These are phyloP conservation scores for Oryza meyeriana DNA, from an alignment of 176 grass and related monocot species.

Conservation along the genomic window DNA sequence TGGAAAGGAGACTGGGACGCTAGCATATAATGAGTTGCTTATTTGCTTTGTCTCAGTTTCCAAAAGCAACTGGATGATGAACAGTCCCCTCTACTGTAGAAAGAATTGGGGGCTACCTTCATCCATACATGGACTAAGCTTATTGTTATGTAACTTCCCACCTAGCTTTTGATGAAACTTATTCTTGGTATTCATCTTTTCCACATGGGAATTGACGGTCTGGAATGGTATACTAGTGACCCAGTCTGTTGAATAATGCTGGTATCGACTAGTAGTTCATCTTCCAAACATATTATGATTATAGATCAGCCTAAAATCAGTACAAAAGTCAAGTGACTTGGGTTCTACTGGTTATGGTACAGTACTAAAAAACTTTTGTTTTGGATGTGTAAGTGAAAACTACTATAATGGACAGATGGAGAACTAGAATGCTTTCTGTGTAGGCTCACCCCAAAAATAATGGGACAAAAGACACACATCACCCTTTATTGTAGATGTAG, in stretches of 20 bases:
- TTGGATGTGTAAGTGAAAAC: not conserved
- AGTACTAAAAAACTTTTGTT: not conserved
- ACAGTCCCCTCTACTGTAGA: slow-evolving; percentile 58
- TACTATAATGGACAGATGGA: not conserved
- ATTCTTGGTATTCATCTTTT: slow-evolving; percentile 13
- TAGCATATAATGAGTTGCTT: slow-evolving; percentile 48
- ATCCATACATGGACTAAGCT: slow-evolving; percentile 17
- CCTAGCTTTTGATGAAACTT: not conserved
- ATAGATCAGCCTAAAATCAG: not conserved
- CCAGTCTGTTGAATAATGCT: not conserved
- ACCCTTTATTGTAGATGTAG: not conserved
- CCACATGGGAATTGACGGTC: not conserved
- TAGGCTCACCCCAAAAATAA: slow-evolving; percentile 13
- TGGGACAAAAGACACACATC: slow-evolving; percentile 18
- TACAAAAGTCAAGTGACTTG: not conserved
- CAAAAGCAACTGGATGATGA: slow-evolving; percentile 62
- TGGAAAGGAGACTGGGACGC: slow-evolving; percentile 32
- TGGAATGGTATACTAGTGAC: not conserved
- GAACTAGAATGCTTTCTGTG: slow-evolving; percentile 18
- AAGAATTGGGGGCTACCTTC: slow-evolving; percentile 69
- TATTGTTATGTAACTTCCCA: not conserved
- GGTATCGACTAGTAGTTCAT: not conserved
- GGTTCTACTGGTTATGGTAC: not conserved
- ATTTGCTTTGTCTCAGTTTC: slow-evolving; percentile 51
- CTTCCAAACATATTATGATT: not conserved